Conservation (phyloP, 2,329 filamentous ascomycete species). For the Hypoxylon sp. region DNA sequence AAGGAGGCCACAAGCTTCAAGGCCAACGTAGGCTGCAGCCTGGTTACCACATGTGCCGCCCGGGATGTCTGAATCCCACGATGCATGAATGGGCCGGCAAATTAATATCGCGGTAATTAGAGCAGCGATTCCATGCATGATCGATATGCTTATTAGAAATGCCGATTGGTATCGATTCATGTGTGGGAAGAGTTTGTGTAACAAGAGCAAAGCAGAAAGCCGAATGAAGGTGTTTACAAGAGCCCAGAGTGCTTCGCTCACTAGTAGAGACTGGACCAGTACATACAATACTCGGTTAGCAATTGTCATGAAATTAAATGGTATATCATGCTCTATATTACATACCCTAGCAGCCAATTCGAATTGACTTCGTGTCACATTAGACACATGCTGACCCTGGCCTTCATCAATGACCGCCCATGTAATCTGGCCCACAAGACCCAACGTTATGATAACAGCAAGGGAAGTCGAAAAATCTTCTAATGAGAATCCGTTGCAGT, state of each 20-base stretch:
- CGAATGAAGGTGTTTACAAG: slow-evolving; percentile 31
- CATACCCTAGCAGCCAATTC: slow-evolving; percentile 29
- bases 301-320: neutral
- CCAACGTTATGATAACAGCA: slow-evolving; percentile 21
- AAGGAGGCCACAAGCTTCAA: slow-evolving; percentile 22
- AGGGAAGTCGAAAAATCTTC: slow-evolving; percentile 9
- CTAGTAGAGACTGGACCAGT: slow-evolving; percentile 20
- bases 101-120: slow-evolving; percentile 11
- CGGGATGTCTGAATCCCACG: slow-evolving; percentile 18
- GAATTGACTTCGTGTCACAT: slow-evolving; percentile 25
- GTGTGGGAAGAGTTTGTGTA: neutral
- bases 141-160: slow-evolving; percentile 2
- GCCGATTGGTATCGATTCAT: neutral
- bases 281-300: neutral
- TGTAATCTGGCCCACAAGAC: slow-evolving; percentile 28
- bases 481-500: neutral
- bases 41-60: slow-evolving; percentile 31
- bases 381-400: slow-evolving; percentile 31
- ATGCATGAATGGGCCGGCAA: slow-evolving; percentile 25
- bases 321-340: neutral
- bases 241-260: slow-evolving; percentile 29
- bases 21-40: slow-evolving; percentile 12
- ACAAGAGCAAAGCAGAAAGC: slow-evolving; percentile 14
- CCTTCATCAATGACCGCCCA: slow-evolving; percentile 38
- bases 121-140: slow-evolving; percentile 15